Conservation (phyloP, 768 basidiomycete species). For the Leccinum rimulosum region DNA sequence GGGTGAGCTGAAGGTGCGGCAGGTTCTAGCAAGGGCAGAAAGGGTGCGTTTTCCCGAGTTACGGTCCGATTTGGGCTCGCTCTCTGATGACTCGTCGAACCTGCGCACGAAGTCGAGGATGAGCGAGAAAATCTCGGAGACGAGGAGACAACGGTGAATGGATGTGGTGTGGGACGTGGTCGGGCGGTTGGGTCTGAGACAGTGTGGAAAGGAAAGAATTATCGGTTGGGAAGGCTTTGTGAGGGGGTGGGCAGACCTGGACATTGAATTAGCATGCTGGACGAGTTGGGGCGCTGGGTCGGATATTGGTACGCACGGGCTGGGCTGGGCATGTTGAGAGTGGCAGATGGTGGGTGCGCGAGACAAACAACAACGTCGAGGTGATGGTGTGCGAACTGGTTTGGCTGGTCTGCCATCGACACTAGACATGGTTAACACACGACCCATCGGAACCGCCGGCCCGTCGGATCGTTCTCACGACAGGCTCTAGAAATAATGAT, state of each 20-base stretch:
- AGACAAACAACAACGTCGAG: not conserved
- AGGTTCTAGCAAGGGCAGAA: slow-evolving; percentile 27
- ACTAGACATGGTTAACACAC: not conserved
- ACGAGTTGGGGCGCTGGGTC: not conserved
- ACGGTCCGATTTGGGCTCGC: slow-evolving; percentile 12
- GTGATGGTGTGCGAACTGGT: not conserved
- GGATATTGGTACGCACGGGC: slow-evolving; percentile 3
- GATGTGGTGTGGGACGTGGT: not conserved
- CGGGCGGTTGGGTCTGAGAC: not conserved
- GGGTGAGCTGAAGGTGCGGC: slow-evolving; percentile 19
- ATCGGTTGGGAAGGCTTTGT: not conserved
- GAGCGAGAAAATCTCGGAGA: slow-evolving; percentile 21
- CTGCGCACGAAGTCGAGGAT: slow-evolving; percentile 21
- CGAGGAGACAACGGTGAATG: slow-evolving; percentile 23
- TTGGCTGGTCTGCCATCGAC: not conserved
- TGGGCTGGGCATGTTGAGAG: not conserved
- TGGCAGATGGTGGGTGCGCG: not conserved
- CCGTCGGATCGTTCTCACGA: too few species aligned
- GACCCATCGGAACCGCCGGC: too few species aligned
- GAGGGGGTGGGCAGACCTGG: slow-evolving; percentile 2
- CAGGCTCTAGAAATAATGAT: slow-evolving; percentile 1
- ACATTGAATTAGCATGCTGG: slow-evolving; percentile 1
- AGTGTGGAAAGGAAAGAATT: not conserved
- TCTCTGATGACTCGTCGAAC: slow-evolving; percentile 23
- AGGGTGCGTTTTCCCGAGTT: slow-evolving; percentile 22